Base-by-base conservation (phyloP, 2,329 filamentous ascomycete genomes). In the Aspergillus flavus region DNA sequence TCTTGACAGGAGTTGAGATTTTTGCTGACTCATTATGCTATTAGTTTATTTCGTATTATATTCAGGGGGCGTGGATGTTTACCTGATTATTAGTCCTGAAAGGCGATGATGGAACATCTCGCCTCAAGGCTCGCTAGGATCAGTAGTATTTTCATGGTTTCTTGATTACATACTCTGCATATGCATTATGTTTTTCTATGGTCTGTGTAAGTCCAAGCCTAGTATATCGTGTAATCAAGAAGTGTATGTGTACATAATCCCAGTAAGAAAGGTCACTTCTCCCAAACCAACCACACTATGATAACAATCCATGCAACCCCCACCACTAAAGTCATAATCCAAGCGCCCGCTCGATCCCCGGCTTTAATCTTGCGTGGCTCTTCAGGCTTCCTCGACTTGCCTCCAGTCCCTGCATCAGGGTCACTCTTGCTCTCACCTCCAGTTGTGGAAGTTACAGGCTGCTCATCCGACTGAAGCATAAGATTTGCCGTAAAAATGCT, bases 401-500 rank as follows among this genome's bases (percentile, higher is more conserved):
- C 46, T 4, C 23, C 23, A 12, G 46, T 26, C 5, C 46, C 46
- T 26, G 46, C 46, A 50, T 50, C 3, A 1, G 46, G 46, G 23
- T 50, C 46, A 28, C 46, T 50, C 6, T 50, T 28, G 6, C 46
- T 50, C 23, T 21, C 21, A 1, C 46, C 46, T 28, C 46, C 46
- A 3, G 58, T 50, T 10, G 45, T 34, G 1, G 57, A 59, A 21
- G 57, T 59, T 3, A 50, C 57, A 21, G 57, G 43, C 3, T 32
- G n/a, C n/a, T 59, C n/a, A 32, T 23, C 14, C 36, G 32, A 34
- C 23, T 46, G 56, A 10, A 58, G 41, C 9, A 59, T 57, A 34
- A 66, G 11, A n/a, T 61, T 66, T 16, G 64, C 36, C 19, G 57
- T 50, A 32, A 64, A 59, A 21, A 65, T 59, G 26, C 58, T 64